These are phyloP conservation scores for Lentinus brumalis DNA, from an alignment of 768 basidiomycete species.

Conservation along the genomic window DNA sequence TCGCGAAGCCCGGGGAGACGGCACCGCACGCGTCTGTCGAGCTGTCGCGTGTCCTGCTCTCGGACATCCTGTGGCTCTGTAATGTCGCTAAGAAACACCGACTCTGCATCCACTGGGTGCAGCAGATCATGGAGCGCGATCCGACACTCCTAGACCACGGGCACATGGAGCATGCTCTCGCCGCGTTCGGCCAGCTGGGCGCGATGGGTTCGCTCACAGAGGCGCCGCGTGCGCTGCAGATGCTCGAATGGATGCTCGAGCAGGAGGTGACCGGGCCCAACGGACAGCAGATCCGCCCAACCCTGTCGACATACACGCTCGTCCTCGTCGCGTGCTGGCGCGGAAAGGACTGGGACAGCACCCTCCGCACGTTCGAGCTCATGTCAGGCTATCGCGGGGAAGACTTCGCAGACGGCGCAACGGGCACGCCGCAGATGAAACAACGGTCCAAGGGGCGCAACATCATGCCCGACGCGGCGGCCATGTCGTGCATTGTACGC, in stretches of 20 bases:
- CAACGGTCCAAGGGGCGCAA: slow-evolving; percentile 39
- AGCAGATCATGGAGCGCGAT: slow-evolving; percentile 53
- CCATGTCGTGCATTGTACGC: slow-evolving; percentile 57
- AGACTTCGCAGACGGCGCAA: slow-evolving; percentile 23
- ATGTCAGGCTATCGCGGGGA: slow-evolving; percentile 61
- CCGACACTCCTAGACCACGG: slow-evolving; percentile 48
- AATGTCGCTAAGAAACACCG: slow-evolving; percentile 47
- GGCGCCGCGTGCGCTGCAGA: slow-evolving; percentile 53
- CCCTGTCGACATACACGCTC: slow-evolving; percentile 59
- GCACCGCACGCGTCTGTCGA: slow-evolving; percentile 38
- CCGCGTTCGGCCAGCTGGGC: slow-evolving; percentile 47
- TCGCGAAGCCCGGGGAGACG: slow-evolving; percentile 48
- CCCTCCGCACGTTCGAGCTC: slow-evolving; percentile 60
- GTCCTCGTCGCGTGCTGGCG: slow-evolving; percentile 68
- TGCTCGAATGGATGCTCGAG: slow-evolving; percentile 69
- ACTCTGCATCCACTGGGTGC: slow-evolving; percentile 57
- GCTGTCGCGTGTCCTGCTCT: slow-evolving; percentile 51
- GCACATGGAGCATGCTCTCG: slow-evolving; percentile 66
- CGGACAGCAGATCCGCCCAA: slow-evolving; percentile 36
- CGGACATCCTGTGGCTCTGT: slow-evolving; percentile 59
- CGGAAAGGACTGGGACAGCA: slow-evolving; percentile 61
- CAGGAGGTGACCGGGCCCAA: slow-evolving; percentile 42
- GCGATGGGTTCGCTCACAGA: slow-evolving; percentile 43
- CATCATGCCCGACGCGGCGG: slow-evolving; percentile 51
- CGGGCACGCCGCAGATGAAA: slow-evolving; percentile 8